A percentile compares a stretch with the other conserved stretches of the same genome.
phyloP scores from a whole-genome alignment of 2,329 filamentous ascomycete genomes.

The Sclerotinia spermophila region DNA sequence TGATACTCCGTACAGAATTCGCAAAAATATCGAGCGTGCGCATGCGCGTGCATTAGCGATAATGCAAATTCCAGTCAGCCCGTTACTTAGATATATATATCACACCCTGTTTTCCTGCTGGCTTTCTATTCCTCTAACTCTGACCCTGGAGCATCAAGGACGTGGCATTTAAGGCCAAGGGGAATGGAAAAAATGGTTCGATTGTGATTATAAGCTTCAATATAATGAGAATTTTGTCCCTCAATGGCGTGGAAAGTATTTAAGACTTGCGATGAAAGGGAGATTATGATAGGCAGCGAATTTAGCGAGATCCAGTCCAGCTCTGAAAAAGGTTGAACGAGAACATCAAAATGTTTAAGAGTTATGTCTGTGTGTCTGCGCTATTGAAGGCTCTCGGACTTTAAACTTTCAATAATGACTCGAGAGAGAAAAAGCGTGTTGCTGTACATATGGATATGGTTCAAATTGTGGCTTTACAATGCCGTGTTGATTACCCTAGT shows the following conservation, averaged over 20 bases:
- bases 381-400: slow-evolving; percentile 8
- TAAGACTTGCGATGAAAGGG: background rate
- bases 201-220: background rate
- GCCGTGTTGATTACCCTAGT: background rate
- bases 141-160: background rate
- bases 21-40: background rate
- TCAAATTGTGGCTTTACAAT: background rate
- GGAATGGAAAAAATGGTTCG: background rate
- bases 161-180: background rate
- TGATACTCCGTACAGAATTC: background rate
- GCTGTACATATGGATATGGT: background rate
- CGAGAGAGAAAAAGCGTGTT: background rate
- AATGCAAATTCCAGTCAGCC: background rate
- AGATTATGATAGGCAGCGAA: background rate
- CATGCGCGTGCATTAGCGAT: background rate
- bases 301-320: background rate
- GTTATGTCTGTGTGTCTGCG: slow-evolving; percentile 1
- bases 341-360: background rate
- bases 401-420: background rate
- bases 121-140: background rate
- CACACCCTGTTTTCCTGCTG: background rate
- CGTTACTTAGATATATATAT: background rate
- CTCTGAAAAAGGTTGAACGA: background rate
- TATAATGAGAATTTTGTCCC: background rate
- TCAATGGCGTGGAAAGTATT: background rate